These are phyloP conservation scores for Tulasnella sp. DNA, from an alignment of 768 basidiomycete species.

Conservation along the genomic window DNA sequence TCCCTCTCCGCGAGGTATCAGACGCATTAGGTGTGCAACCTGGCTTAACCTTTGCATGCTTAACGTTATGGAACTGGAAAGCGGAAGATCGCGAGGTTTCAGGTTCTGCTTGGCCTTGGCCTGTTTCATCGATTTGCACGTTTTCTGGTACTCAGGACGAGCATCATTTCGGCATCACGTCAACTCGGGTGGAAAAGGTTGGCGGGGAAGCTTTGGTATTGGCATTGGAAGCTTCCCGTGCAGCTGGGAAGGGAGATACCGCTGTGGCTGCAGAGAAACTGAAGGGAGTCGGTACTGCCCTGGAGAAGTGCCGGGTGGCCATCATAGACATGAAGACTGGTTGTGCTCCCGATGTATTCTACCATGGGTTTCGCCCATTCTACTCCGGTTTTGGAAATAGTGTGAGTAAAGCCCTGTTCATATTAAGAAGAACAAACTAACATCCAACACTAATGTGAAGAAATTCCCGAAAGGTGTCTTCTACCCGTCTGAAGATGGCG, in stretches of 20 bases:
- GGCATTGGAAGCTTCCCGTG: background rate
- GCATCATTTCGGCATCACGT: background rate
- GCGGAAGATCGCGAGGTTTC: background rate
- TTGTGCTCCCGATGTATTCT: background rate
- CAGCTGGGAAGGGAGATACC: background rate
- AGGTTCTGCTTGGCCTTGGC: too few species aligned
- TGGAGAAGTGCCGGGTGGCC: background rate
- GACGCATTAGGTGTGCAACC: background rate
- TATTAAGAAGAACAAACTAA: too few species aligned
- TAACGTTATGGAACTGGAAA: slow-evolving; percentile 4
- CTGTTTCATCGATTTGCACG: background rate
- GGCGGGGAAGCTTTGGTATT: background rate
- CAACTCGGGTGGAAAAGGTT: background rate
- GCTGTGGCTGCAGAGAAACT: background rate
- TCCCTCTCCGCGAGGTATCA: background rate
- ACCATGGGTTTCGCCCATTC: background rate
- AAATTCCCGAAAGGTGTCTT: slow-evolving; percentile 7
- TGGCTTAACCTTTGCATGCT: background rate
- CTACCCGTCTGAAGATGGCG: background rate
- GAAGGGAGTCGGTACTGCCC: background rate
- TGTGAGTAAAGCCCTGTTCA: too few species aligned
- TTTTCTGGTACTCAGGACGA: slow-evolving; percentile 1
- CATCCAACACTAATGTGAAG: too few species aligned
- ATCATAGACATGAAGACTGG: background rate
- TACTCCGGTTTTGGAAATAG: background rate